Base-by-base conservation (phyloP, 1,139 yeast genomes). In the Zygosaccharomyces sapae region DNA sequence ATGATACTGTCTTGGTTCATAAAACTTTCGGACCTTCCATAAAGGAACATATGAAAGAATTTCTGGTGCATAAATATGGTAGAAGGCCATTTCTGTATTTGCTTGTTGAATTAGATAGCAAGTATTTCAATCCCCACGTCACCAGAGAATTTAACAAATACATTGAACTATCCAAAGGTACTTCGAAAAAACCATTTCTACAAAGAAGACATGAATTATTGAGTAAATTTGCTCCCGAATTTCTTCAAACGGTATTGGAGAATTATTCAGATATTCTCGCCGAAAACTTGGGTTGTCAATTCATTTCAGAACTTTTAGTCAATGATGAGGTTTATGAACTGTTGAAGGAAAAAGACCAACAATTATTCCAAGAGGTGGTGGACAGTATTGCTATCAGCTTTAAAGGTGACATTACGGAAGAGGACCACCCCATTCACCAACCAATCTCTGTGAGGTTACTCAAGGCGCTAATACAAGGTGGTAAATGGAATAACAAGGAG, bases 21-120 rank as follows among this genome's bases (percentile, higher is more conserved):
- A 89, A 87, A 67, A 77, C 94, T 0, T 85, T 90, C 63, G 71
- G 74, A 34, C 71, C 76, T 34, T 85, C 82, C 50, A 74, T 81
- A 46, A 75, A 79, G 56, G 84, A 80, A 44, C 63, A 70, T 33
- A 71, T 88, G 57, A 75, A 77, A 8, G 80, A 77, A 41, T 70
- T 88, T 36, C 71, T 86, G 36, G 73, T 74, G 45, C 85, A 86
- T 57, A 88, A 89, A 65, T 85, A 77, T 62, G 88, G 92, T 34
- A 80, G 98, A 71, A 81, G 96, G 67, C 96, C 97, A 34, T 80
- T 90, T 62, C 70, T 92, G 50, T 90, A 88, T 67, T 71, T 90
- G 51, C 73, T 90, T 54, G 77, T 82, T 52, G 96, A 95, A 3
- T 74, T 86, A 51, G 86, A 84, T 58, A 87, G 90, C 29, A 83